A percentile compares a stretch with the other conserved stretches of the same genome.
phyloP scores from a whole-genome alignment of 2,329 filamentous ascomycete genomes.

The Fusarium proliferatum region DNA sequence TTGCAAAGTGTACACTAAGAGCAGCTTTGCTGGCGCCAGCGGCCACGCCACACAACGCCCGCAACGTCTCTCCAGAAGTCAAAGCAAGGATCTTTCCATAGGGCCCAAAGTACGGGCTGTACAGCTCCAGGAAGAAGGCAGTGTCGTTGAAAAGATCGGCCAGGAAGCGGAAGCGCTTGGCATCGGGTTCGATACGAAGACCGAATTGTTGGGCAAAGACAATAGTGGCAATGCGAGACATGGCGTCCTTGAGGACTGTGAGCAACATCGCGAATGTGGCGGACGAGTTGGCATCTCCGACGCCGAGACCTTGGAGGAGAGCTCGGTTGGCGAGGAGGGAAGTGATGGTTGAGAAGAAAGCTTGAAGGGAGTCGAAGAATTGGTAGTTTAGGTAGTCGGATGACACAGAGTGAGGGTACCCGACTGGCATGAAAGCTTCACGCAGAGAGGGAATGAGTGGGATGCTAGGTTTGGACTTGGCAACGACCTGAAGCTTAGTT shows the following conservation, averaged over 20 bases:
- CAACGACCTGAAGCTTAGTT: conserved; percentile 36
- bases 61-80: conserved; percentile 61
- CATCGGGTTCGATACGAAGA: conserved; percentile 86
- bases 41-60: conserved; percentile 84
- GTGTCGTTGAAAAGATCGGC: conserved; percentile 91
- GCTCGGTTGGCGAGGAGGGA: conserved; percentile 83
- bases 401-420: conserved; percentile 89
- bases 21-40: conserved; percentile 92
- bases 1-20: conserved; percentile 91
- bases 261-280: conserved; percentile 85
- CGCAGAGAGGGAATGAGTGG: conserved; percentile 45
- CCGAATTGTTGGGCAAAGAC: conserved; percentile 86
- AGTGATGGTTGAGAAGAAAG: conserved; percentile 85
- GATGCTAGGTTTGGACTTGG: conserved; percentile 35
- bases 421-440: conserved; percentile 81
- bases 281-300: conserved; percentile 81
- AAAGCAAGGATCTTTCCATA: conserved; percentile 62
- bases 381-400: conserved; percentile 83
- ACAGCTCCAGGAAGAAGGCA: conserved; percentile 85
- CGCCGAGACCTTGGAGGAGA: conserved; percentile 82
- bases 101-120: conserved; percentile 77
- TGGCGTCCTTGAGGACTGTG: conserved; percentile 83
- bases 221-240: conserved; percentile 85
- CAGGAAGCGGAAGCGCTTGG: conserved; percentile 87
- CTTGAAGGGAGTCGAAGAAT: conserved; percentile 80